Conservation (phyloP, 441 rosid genomes). For the Isatis lusitanica region DNA sequence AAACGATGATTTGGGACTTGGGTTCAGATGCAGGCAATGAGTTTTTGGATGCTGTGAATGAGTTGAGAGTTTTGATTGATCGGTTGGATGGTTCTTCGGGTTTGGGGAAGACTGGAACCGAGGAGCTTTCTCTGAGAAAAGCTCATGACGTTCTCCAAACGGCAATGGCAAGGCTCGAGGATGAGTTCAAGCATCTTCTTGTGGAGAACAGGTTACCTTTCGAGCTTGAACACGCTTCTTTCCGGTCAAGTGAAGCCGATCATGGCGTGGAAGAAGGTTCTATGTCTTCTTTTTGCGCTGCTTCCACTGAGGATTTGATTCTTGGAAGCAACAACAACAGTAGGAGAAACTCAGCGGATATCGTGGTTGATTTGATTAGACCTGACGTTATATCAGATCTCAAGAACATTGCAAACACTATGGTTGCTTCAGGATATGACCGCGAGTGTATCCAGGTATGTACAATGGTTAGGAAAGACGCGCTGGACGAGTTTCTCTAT, state of each 20-base stretch:
- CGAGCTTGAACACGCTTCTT: slow-evolving; percentile 68
- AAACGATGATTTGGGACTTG: slow-evolving; percentile 78
- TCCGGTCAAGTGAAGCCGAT: slow-evolving; percentile 68
- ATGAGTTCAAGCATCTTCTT: slow-evolving; percentile 78
- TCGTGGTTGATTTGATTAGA: slow-evolving; percentile 62
- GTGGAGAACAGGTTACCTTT: slow-evolving; percentile 62
- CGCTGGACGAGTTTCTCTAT: slow-evolving; percentile 71
- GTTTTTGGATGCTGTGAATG: slow-evolving; percentile 61
- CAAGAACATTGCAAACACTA: slow-evolving; percentile 59
- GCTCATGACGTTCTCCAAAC: slow-evolving; percentile 80
- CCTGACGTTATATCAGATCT: slow-evolving; percentile 69
- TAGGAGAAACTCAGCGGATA: slow-evolving; percentile 55
- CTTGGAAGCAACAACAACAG: slow-evolving; percentile 53
- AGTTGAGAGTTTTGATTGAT: slow-evolving; percentile 52
- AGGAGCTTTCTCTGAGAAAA: slow-evolving; percentile 47
- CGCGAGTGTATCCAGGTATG: slow-evolving; percentile 79
- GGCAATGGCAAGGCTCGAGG: slow-evolving; percentile 89
- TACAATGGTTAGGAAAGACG: slow-evolving; percentile 61
- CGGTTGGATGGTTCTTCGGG: slow-evolving; percentile 43
- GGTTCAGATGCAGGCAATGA: slow-evolving; percentile 55
- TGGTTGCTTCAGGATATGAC: slow-evolving; percentile 64
- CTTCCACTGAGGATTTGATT: slow-evolving; percentile 60
- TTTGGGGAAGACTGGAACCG: slow-evolving; percentile 31
- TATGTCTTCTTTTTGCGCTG: slow-evolving; percentile 53
- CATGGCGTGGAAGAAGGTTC: slow-evolving; percentile 50